A percentile compares a stretch with the other conserved stretches of the same genome.
Evolutionary conservation across 1,284 basidiomycete species (phyloP).

Genomic region (Ustilago sp.): DNA sequence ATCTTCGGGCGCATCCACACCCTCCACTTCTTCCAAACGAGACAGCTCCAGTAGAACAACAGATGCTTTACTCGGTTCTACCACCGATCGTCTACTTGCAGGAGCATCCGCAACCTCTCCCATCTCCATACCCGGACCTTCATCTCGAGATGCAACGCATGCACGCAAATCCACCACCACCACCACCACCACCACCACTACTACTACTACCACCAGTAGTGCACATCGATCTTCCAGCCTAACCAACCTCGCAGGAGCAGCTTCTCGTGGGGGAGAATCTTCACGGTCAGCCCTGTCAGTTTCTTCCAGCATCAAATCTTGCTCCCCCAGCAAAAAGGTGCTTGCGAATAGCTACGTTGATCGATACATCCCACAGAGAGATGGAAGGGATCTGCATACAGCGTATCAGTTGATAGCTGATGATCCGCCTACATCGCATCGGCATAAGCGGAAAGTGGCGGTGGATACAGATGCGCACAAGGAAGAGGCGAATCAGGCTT

Average conservation of each 20-base stretch:
- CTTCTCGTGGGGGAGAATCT: conserved; percentile 35
- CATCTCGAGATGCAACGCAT: conserved; percentile 18
- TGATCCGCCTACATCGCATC: conserved; percentile 59
- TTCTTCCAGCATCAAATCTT: conserved; percentile 34
- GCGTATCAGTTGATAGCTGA: conserved; percentile 72
- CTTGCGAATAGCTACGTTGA: conserved; percentile 41
- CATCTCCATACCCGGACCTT: conserved; percentile 28
- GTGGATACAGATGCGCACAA: conserved; percentile 64
- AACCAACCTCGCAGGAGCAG: conserved; percentile 28
- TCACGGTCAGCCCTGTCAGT: conserved; percentile 30
- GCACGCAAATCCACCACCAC: conserved; percentile 9
- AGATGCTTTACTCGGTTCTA: conserved; percentile 28
- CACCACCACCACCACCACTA: no score
- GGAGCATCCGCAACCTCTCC: conserved; percentile 27
- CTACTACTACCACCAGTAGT: conserved; percentile 11
- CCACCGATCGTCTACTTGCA: conserved; percentile 37
- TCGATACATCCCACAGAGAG: conserved; percentile 73
- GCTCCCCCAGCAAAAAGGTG: conserved; percentile 36
- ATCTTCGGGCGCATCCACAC: conserved; percentile 47
- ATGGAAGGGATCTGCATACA: conserved; percentile 72
- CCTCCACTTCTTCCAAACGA: conserved; percentile 34
- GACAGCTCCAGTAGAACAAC: conserved; percentile 24
- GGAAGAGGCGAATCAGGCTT: conserved; percentile 72
- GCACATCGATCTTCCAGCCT: conserved; percentile 49
- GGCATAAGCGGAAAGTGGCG: conserved; percentile 59